Evolutionary conservation across 176 grass and related monocot species (phyloP).

Genomic region (Rhynchospora pubera): DNA sequence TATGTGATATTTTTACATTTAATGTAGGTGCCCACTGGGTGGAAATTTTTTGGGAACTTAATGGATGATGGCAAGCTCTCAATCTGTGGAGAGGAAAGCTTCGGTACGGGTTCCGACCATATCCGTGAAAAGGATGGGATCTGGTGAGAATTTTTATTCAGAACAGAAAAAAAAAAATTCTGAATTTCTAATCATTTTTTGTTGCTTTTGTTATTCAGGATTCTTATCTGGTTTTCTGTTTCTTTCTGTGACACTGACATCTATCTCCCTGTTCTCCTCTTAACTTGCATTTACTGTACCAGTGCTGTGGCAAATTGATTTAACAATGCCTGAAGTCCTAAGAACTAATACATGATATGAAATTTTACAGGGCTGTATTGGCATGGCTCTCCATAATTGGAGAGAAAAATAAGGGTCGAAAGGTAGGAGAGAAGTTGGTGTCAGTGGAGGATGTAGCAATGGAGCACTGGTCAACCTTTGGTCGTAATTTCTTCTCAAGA

Average conservation of each 20-base stretch:
- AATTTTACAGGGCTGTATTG: slow-evolving; percentile 69
- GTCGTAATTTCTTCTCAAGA: slow-evolving; percentile 92
- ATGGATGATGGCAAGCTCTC: slow-evolving; percentile 88
- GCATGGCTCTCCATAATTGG: slow-evolving; percentile 91
- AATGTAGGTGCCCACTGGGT: slow-evolving; percentile 85
- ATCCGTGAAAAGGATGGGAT: slow-evolving; percentile 96
- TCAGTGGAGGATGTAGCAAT: slow-evolving; percentile 80
- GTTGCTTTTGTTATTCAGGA: not conserved
- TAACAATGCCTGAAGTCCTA: not conserved
- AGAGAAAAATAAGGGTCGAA: slow-evolving; percentile 62
- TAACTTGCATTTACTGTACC: not conserved
- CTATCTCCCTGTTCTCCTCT: not conserved
- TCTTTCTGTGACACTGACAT: not conserved
- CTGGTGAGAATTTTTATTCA: slow-evolving; percentile 44
- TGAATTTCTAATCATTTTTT: not conserved
- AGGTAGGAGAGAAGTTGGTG: slow-evolving; percentile 62
- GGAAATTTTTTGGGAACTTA: slow-evolving; percentile 93
- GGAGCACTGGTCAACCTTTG: slow-evolving; percentile 87
- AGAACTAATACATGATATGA: not conserved
- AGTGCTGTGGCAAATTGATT: not conserved
- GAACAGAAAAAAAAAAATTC: slow-evolving; percentile 7
- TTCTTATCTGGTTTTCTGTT: not conserved
- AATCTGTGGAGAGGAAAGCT: slow-evolving; percentile 92
- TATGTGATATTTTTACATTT: not conserved
- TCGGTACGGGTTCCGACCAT: slow-evolving; percentile 89